Percentiles rank a stretch among this genome's conserved stretches.
Evolutionary conservation across 2,329 filamentous ascomycete species (phyloP).

Genomic region (Trichoderma hamatum): DNA sequence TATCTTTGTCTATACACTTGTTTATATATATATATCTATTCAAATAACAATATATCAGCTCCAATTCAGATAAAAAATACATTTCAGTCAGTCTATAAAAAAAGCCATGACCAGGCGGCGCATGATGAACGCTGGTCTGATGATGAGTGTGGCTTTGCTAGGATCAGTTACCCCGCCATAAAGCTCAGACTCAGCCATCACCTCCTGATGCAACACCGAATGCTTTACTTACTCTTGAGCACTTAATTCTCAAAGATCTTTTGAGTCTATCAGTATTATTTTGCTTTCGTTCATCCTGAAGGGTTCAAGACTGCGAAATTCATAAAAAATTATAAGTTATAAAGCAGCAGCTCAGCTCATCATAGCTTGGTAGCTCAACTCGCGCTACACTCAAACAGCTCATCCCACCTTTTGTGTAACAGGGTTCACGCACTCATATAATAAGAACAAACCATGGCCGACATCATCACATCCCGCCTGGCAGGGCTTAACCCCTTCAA

Average conservation of each 20-base stretch:
- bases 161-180: slow-evolving; percentile 16
- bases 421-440: not conserved
- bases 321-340: not conserved
- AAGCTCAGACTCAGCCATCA: not conserved
- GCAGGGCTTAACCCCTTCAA: slow-evolving; percentile 39
- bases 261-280: not conserved
- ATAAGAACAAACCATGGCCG: slow-evolving; percentile 12
- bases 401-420: not conserved
- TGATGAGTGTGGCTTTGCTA: slow-evolving; percentile 24
- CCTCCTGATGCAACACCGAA: not conserved
- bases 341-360: not conserved
- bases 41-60: not conserved
- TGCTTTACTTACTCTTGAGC: not conserved
- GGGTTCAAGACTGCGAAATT: not conserved
- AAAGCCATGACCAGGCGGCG: slow-evolving; percentile 1
- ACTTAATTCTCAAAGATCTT: not conserved
- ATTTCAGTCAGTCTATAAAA: not conserved
- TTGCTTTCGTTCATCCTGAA: not conserved
- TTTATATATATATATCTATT: not conserved
- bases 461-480: slow-evolving; percentile 38
- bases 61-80: too few relatives aligned
- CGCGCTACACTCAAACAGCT: not conserved
- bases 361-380: not conserved
- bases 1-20: not conserved
- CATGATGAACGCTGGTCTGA: not conserved